phyloP scores from a whole-genome alignment of 2,329 filamentous ascomycete genomes.

The Coniella vitis region DNA sequence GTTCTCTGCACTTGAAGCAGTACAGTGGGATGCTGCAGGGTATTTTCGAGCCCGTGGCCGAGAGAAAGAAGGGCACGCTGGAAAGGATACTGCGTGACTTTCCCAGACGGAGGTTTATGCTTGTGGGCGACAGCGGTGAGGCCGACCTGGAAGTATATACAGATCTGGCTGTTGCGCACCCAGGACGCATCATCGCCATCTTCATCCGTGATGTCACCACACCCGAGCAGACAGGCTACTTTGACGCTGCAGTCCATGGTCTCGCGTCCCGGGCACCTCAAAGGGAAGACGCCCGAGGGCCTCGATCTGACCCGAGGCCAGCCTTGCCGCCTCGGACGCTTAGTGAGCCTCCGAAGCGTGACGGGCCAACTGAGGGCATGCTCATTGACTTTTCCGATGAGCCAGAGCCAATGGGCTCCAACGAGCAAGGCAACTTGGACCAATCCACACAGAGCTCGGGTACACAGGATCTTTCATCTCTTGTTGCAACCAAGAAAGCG shows the following conservation, averaged over 20 bases:
- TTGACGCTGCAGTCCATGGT: constrained; percentile 52
- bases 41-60: constrained; percentile 94
- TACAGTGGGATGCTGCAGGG: constrained; percentile 97
- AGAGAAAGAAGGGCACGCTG: constrained; percentile 83
- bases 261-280: constrained; percentile 22
- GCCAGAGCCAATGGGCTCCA: constrained; percentile 31
- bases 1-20: constrained; percentile 91
- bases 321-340: constrained; percentile 27
- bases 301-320: constrained; percentile 23
- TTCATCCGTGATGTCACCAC: constrained; percentile 97
- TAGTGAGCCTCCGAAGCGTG: constrained; percentile 20
- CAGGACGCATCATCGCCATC: constrained; percentile 73
- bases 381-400: constrained; percentile 56
- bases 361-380: constrained; percentile 44
- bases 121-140: constrained; percentile 93
- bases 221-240: constrained; percentile 64
- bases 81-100: constrained; percentile 86
- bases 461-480: constrained; percentile 8
- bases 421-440: constrained; percentile 27
- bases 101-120: constrained; percentile 77
- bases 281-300: constrained; percentile 15
- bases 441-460: constrained; percentile 20
- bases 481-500: constrained; percentile 27
- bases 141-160: constrained; percentile 97
- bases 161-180: constrained; percentile 79